Evolutionary conservation across 345 rosid genomes (phyloP), one percentile per base, ranked within the genome.

Genomic region (Gossypium rotundifolium): DNA sequence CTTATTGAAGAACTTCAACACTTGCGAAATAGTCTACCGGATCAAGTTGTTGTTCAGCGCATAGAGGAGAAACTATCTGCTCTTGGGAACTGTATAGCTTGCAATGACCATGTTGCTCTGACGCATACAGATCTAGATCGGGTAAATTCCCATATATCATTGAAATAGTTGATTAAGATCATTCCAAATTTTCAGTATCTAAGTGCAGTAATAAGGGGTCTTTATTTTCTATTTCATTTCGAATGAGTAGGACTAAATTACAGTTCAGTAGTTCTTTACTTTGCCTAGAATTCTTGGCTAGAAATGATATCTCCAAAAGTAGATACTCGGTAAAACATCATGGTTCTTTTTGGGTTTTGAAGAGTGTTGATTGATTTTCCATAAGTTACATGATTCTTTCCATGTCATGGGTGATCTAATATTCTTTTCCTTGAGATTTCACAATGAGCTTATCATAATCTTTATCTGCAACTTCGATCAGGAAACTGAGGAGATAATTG

Each of bases 81-180:
- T 20, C 85, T 96, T 60, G 98, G 99, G 20, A 96, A 96, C 60
- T 90, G 98, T 79, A 87, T 96, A 77, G 94, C 97, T 45, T 96
- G 98, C 88, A 93, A 96, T 82, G 97, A 96, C 73, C 92, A 93
- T 81, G 99, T 91, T 62, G 99, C 98, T 65, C 89, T 93, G 78
- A 87, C 95, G 8, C 99, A 96, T 83, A 91, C 96, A 10, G 98
- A 96, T 78, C 91, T 93, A 63, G 98, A 91, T 85, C 86, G 22
- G 83, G 93, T 89, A 81, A 73, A 74, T 17, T 18, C 65, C 12
- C 65, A 10, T 65, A 65, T 11, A 17, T 22, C 55, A 67, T n/a
- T 67, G 40, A 20, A 22, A 23, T 67, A 46, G 7, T 10, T 9
- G 4, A 42, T 14, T 8, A 7, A 13, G 44, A 61, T 33, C 16